Base-by-base conservation (phyloP, 2,329 filamentous ascomycete genomes). In the Aureobasidium sp. region DNA sequence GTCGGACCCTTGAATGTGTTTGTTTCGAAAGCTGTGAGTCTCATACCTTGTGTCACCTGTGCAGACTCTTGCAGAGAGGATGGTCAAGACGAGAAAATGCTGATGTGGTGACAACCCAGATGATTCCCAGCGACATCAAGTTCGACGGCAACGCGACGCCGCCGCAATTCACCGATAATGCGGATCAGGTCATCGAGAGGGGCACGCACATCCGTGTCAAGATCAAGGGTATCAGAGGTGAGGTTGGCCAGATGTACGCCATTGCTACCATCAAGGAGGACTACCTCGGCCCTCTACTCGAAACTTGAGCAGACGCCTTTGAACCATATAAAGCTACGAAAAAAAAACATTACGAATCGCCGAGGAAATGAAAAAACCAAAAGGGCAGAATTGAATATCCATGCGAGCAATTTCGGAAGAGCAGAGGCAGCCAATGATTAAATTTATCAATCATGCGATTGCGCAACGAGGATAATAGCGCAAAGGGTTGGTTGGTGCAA, bases 91-190 rank as follows among this genome's bases (percentile, higher is more conserved):
- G n/a, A 17, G 7, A 2, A 17, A 10, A 8, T 32, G 38, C 41
- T 56, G n/a, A 40, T 29, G 21, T 29, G 39, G 8, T 42, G 25
- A 42, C 25, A 14, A 12, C 3, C 8, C 25, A 94, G 88, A 83
- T 93, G 73, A 96, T 98, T 62, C 90, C 93, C 1, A 80, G 81
- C 59, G 88, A 94, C 59, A 89, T 96, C 71, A 93, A 89, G 71
- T 97, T 88, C 77, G 91, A 96, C 66, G 86, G 89, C 41, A 95
- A 95, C 63, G 90, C 91, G 48, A 95, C 91, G 32, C 93, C 93
- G n/a, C 90, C 91, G 2, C 89, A 95, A 65, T 98, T 90, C 70
- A 95, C 90, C 34, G 91, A 98, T 69, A 91, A 95, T 64, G 89
- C 88, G 58, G 93, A 95, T 60, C 88, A 90, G 60, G 85, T 90